These are phyloP conservation scores for Telfairia occidentalis DNA, from an alignment of 331 rosid genomes.

Conservation along the genomic window DNA sequence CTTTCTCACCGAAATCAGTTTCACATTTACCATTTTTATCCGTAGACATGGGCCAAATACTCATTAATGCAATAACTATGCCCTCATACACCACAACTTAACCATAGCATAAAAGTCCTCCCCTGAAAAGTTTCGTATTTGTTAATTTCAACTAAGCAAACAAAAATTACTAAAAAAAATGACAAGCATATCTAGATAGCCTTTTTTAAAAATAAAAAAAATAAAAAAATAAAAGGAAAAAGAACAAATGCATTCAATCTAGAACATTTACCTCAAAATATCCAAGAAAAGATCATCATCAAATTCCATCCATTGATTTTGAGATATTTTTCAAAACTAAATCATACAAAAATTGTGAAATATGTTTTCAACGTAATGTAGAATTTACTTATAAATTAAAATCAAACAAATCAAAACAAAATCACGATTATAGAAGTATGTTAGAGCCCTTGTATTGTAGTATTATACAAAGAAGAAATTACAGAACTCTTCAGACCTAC, in stretches of 20 bases:
- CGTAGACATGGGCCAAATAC: neutral
- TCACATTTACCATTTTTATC: neutral
- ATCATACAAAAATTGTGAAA: neutral
- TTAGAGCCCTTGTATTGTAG: neutral
- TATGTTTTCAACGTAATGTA: neutral
- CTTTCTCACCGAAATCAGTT: neutral
- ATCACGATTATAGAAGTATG: neutral
- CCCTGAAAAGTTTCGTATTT: neutral
- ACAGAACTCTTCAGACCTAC: no score
- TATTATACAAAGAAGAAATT: no score
- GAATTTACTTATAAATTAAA: neutral
- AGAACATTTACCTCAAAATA: neutral
- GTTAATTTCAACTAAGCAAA: neutral
- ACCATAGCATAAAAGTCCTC: neutral
- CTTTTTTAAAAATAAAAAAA: neutral
- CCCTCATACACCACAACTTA: neutral
- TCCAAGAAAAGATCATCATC: neutral
- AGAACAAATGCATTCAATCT: neutral
- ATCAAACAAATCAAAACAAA: neutral
- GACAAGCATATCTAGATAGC: neutral
- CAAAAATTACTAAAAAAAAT: neutral
- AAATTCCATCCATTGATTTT: neutral
- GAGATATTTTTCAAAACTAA: neutral
- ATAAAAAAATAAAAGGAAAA: no score
- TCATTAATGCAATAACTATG: neutral